Evolutionary conservation across 495 filamentous ascomycete species (phyloP).

Genomic region (Aspergillus haitiensis): DNA sequence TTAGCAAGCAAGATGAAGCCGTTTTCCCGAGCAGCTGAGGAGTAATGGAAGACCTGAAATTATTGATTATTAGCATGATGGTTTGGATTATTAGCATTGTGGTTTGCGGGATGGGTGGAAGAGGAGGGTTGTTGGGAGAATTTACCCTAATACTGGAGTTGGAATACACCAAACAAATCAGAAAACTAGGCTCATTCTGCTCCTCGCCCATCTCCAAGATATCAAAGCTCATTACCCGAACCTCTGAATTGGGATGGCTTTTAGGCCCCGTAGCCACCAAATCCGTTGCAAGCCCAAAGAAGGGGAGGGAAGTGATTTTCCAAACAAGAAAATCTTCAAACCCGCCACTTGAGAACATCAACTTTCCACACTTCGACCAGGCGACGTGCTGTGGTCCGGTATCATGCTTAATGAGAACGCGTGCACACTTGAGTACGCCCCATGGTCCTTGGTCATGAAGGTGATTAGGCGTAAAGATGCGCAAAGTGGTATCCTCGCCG

Average conservation of each 20-base stretch:
- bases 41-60: conserved; percentile 59
- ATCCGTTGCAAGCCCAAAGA: conserved; percentile 57
- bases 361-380: conserved; percentile 64
- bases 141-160: conserved; percentile 70
- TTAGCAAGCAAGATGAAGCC: conserved; percentile 56
- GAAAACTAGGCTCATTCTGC: conserved; percentile 31
- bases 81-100: not conserved
- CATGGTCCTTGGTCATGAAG: conserved; percentile 25
- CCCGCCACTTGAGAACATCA: conserved; percentile 80
- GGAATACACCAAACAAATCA: conserved; percentile 69
- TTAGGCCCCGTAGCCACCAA: conserved; percentile 63
- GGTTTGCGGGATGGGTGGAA: not conserved
- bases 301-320: conserved; percentile 58
- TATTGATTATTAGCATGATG: conserved; percentile 4
- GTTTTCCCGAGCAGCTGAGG: conserved; percentile 25
- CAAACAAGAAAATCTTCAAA: conserved; percentile 89
- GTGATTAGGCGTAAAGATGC: conserved; percentile 47
- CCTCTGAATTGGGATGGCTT: conserved; percentile 61
- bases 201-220: conserved; percentile 42
- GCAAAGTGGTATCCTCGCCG: conserved; percentile 84
- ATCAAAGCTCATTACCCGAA: conserved; percentile 77
- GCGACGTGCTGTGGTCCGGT: conserved; percentile 80
- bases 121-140: not conserved
- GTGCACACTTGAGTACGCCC: conserved; percentile 52
- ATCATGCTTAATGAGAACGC: conserved; percentile 70